Evolutionary conservation across 805 yeast species (phyloP), one percentile per base, ranked within the genome.

Genomic region (Saccharomycopsis fibuligera): DNA sequence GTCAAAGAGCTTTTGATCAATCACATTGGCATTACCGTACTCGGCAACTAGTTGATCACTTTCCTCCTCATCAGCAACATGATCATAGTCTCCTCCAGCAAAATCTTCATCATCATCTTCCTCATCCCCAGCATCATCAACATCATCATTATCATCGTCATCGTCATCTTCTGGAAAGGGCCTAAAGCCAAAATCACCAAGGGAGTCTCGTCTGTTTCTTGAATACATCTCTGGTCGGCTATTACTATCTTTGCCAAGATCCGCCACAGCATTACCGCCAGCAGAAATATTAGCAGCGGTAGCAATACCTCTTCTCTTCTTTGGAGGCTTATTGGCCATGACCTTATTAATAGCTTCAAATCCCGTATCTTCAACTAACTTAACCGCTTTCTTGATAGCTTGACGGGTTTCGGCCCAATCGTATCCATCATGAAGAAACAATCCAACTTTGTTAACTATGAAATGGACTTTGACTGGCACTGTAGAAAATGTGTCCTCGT

Each of bases 321-420:
- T 23, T 23, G 30, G 35, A 14, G 4, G 12, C 41, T 43, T 43
- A 10, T 8, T 10, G 14, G 8, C 39, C 22, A 44, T 24, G 29
- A 24, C 23, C 8, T 5, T 16, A 10, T 22, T 43, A 41, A 17
- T 47, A 16, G 43, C 53, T 31, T 50, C 16, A 44, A 49, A 24
- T 63, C 62, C 81, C 37, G 68, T 70, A 5, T 63, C 68, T 55
- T 83, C 88, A 5, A 87, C 75, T 9, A 75, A 66, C 47, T 74
- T 75, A 0, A 90, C 81, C 0, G 86, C 84, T n/a, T 73, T 75
- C 9, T 70, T 68, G 25, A 93, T 81, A 0, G 81, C 70, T 22
- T 69, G 70, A 49, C 95, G 73, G 0, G 98, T 88, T 38, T 78
- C 76, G 48, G 75, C 75, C 95, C 97, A 89, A 58, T 93, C 98